Percentiles rank a stretch among this genome's conserved stretches.
Evolutionary conservation across 352 stramenopile genomes (phyloP).

Genomic region (Pythium apleroticum): DNA sequence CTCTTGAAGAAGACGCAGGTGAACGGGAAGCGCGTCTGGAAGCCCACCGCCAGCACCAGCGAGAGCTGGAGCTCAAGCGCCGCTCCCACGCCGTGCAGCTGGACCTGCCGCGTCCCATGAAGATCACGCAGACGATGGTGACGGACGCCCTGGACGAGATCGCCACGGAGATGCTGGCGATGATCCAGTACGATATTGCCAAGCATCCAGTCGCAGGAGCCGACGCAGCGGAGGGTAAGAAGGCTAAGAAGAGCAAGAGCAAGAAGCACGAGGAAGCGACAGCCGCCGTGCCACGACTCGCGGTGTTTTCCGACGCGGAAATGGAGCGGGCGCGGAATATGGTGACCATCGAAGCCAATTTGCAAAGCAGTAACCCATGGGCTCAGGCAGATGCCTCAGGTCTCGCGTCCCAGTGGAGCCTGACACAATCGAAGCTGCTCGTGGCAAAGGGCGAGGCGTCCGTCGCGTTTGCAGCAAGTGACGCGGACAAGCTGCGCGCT

Average conservation of each 20-base stretch:
- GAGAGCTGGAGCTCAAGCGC: conserved; percentile 56
- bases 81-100: conserved; percentile 69
- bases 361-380: conserved; percentile 45
- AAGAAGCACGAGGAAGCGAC: conserved; percentile 49
- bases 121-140: conserved; percentile 54
- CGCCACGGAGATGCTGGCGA: conserved; percentile 58
- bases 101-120: conserved; percentile 65
- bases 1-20: conserved; percentile 76
- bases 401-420: conserved; percentile 38
- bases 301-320: conserved; percentile 60
- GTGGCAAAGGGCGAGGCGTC: conserved; percentile 15
- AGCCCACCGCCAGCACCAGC: conserved; percentile 37
- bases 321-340: conserved; percentile 70
- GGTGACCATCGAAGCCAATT: conserved; percentile 76
- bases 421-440: conserved; percentile 44
- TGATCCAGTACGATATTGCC: conserved; percentile 66
- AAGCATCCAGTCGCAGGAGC: conserved; percentile 42
- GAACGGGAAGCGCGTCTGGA: conserved; percentile 69
- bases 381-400: conserved; percentile 18
- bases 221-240: conserved; percentile 36
- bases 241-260: conserved; percentile 62
- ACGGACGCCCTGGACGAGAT: conserved; percentile 41
- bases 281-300: conserved; percentile 28
- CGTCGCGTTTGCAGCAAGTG: conserved; percentile 44
- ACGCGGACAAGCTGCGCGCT: conserved; percentile 48